Evolutionary conservation across 345 rosid genomes (phyloP).

Genomic region (Viola odorata): DNA sequence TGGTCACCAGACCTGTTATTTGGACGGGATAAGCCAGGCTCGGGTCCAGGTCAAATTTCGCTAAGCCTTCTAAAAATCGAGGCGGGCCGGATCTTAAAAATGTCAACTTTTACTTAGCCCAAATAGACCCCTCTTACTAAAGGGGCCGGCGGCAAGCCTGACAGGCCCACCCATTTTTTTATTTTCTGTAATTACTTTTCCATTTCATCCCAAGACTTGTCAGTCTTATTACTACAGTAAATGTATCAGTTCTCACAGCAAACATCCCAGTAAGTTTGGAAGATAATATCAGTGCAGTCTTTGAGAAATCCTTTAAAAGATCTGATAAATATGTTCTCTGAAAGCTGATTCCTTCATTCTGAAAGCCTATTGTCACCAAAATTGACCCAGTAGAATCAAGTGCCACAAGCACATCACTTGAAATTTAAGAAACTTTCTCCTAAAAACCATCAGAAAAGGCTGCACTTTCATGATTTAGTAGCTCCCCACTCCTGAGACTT

Average conservation of each 20-base stretch:
- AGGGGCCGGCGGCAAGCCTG: no score
- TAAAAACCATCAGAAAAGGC: constrained; percentile 65
- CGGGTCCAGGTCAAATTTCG: no score
- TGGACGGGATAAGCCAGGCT: no score
- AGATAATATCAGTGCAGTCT: constrained; percentile 50
- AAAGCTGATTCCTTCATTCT: constrained; percentile 48
- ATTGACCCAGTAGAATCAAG: constrained; percentile 59
- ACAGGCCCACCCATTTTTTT: no score
- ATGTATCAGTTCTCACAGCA: constrained; percentile 42
- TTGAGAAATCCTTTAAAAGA: constrained; percentile 48
- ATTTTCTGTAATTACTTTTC: no score
- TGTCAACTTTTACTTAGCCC: no score
- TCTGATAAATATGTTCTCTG: constrained; percentile 47
- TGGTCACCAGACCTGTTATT: no score
- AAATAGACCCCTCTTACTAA: no score
- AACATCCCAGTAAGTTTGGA: constrained; percentile 51
- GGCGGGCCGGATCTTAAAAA: no score
- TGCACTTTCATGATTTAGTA: constrained; percentile 51
- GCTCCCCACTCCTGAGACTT: constrained; percentile 48
- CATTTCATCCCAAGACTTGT: constrained; percentile 1
- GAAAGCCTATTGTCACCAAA: constrained; percentile 51
- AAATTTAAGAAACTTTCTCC: constrained; percentile 54
- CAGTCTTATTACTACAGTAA: constrained; percentile 47
- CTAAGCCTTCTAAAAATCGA: no score
- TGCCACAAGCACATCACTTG: constrained; percentile 56